Conservation (phyloP, 192 early-diverging fungal species). For the Entophlyctis luteolus region DNA sequence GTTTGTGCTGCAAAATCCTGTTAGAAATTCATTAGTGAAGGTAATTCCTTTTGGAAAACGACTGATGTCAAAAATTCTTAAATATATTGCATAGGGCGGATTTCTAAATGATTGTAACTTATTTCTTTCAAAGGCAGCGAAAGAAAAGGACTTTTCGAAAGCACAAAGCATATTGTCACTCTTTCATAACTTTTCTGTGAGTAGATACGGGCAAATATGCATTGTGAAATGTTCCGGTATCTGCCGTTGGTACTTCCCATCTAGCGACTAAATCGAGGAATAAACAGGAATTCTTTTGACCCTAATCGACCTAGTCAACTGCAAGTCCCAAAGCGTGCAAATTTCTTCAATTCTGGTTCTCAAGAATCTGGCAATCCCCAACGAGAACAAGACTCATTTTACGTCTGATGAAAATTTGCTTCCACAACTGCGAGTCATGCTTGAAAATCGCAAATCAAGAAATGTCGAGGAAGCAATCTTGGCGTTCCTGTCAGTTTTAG, state of each 20-base stretch:
- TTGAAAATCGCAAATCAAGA: constrained; percentile 9
- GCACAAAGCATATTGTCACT: constrained; percentile 13
- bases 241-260: background rate
- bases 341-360: constrained; percentile 23
- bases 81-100: background rate
- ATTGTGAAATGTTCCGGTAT: constrained; percentile 28
- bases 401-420: constrained; percentile 25
- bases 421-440: background rate
- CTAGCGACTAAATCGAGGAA: background rate
- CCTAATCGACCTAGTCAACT: constrained; percentile 13
- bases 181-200: constrained; percentile 18
- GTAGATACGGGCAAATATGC: constrained; percentile 25
- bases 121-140: constrained; percentile 8
- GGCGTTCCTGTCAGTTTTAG: constrained; percentile 29
- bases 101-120: background rate
- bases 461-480: constrained; percentile 13
- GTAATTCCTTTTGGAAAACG: constrained; percentile 10
- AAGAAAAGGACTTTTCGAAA: constrained; percentile 27
- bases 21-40: constrained; percentile 27
- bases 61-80: background rate
- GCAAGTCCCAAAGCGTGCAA: background rate
- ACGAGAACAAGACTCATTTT: constrained; percentile 41
- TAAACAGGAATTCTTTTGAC: background rate
- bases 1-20: constrained; percentile 24
- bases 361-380: constrained; percentile 28